Base-by-base conservation (phyloP, 2,329 filamentous ascomycete species). In the Leptographium wingfieldii region DNA sequence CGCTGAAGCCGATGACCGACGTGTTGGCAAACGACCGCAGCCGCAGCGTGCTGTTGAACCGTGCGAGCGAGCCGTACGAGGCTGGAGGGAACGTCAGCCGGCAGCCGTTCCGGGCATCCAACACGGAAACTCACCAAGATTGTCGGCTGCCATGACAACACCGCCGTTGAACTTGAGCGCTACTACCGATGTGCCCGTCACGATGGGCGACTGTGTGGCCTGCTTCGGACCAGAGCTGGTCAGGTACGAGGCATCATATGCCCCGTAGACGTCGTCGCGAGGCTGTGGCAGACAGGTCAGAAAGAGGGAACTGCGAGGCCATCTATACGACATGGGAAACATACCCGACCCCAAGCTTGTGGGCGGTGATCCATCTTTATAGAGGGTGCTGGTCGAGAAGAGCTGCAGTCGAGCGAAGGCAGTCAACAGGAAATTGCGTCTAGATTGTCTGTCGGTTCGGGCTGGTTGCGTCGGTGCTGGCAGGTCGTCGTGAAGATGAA, bases 11-110 rank as follows among this genome's bases (percentile, higher is more conserved):
- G 70, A 99, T 81, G 62, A 97, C 83, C 35, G 90, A 86, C 65
- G 86, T 84, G 66, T 85, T 80, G 75, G 91, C 90, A 75, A 97
- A 97, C 68, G 85, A 82, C 68, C 90, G 90, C 66, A 99, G 86
- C 71, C 94, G 92, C 78, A 96, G 95, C 72, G 97, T 90, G 73
- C 96, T 88, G 69, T 89, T 92, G 81, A 97, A 99, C 71, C 94
- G 90, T 62, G 94, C 92, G 66, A 92, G 88, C 60, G 94, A 96
- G 72, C 94, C 94, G 75, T 99, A 99, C 61, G 94, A 99, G 67
- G 94, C 94, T 95, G 69, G 92, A 61, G 38, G 38, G 38, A 27
- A 9, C 19, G 29, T 53, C 19, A 53, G 51, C 16, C 9, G 9
- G 25, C 7, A 7, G 31, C 31, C 31, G 31, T 31, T 7, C 31